Evolutionary conservation across 1,284 basidiomycete species (phyloP), one percentile per base, ranked within the genome.

Genomic region (Singerocomus inundabilis): DNA sequence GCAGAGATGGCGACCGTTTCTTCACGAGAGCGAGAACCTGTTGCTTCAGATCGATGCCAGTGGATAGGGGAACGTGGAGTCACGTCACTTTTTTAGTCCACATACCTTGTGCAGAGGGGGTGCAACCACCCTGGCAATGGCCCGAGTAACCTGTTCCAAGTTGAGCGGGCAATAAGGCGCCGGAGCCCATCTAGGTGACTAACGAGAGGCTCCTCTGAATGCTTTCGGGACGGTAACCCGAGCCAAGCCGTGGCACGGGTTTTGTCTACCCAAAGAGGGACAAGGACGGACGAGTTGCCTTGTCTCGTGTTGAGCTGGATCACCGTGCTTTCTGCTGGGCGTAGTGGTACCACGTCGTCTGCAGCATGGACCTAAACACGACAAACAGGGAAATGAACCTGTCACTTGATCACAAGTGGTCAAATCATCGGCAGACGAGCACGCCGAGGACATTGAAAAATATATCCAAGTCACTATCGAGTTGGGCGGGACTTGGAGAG

Each of bases 241-340:
- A 10, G 72, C 72, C 3, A 81, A 57, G 70, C 59, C 0, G 72
- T 63, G 18, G 71, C 64, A n/a, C n/a, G n/a, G n/a, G n/a, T n/a
- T n/a, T n/a, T n/a, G n/a, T n/a, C n/a, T n/a, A n/a, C n/a, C n/a
- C n/a, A n/a, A 26, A 81, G 62, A 1, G 80, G 79, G 0, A 76
- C 69, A 18, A 81, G 80, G 2, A 80, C 79, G 0, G 77, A 75
- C 0, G 79, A 76, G 53, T 81, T 81, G 1, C 80, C 79, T 55
- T 81, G 79, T 2, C 79, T 80, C 79, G 81, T 81, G 40, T 80
- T 79, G 11, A 81, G 37, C 49, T 81, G 80, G 18, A 77, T 61
- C 8, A 69, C 59, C 1, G 70, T 70, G 42, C 72, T 81, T 5
- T 44, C 18, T 1, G 48, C 40, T 0, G 61, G 66, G 2, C 26